Base-by-base conservation (phyloP, 768 basidiomycete species). In the Termitomyces sp. region DNA sequence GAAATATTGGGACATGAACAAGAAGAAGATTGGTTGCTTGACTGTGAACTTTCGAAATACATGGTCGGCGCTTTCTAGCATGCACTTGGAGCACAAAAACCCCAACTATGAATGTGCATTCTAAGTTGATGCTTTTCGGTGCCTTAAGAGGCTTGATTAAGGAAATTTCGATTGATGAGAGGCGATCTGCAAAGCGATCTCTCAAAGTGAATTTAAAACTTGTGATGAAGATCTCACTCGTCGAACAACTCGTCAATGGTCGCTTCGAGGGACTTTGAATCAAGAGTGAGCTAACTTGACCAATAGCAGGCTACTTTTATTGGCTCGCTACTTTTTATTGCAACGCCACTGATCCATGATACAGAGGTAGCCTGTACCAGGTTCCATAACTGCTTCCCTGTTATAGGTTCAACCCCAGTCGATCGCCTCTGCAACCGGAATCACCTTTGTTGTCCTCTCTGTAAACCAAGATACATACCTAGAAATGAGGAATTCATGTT, bases 1-100 rank as follows among this genome's bases (percentile, higher is more conserved):
- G 51, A 47, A 2, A 53, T 58, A 14, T 33, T 58, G 3, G 57
- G 57, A 38, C 45, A 14, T 6, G 57, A 53, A 11, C 52, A 58
- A 22, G 52, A 58, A 33, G 52, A 53, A 28, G 57, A 53, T 40
- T 58, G 52, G 50, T 32, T 58, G 18, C 35, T 53, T 3, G 57
- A 58, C 28, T 6, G 28, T 22, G 57, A 58, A 20, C 57, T 58
- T 28, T 58, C 57, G 18, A 53, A 48, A 22, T 58, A 58, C 45
- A 58, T 58, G 57, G 44, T 52, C 2, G 57, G 57, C 4, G 57
- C 44, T 20, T 58, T 58, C 20, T 58, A 53, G 26, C 8, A 35
- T 40, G 47, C 22, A 22, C 32, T 22, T 9, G 13, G 8, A 28
- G 20, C 33, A 45, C 9, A 22, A 26, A 44, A 33, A 40, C 32